Evolutionary conservation across 129 eudicot genomes (phyloP).

Genomic region (Artemisia tridentata): DNA sequence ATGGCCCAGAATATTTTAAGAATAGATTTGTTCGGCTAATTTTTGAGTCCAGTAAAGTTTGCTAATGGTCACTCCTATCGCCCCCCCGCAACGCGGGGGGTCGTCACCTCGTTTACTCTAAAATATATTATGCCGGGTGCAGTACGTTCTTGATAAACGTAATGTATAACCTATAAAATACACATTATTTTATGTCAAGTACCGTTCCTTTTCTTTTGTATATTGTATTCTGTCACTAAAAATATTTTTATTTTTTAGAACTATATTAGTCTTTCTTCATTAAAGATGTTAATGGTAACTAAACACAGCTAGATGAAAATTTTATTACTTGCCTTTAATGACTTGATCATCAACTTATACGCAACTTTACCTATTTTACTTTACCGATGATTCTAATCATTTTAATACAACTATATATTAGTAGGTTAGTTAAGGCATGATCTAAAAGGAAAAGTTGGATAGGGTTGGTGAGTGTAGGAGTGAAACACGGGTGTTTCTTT

Average conservation of each 20-base stretch:
- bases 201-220: neutral
- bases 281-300: neutral
- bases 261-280: neutral
- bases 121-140: conserved; percentile 13
- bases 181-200: neutral
- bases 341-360: neutral
- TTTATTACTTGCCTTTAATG: neutral
- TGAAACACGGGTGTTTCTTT: neutral
- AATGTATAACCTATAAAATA: neutral
- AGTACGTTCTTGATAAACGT: conserved; percentile 18
- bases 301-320: neutral
- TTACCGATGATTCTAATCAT: neutral
- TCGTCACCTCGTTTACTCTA: no score
- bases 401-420: neutral
- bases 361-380: neutral
- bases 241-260: no score
- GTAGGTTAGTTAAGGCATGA: conserved; percentile 1
- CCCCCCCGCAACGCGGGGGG: no score
- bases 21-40: no score
- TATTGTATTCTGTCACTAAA: neutral
- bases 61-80: no score
- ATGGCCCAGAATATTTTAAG: no score
- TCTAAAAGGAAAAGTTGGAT: neutral
- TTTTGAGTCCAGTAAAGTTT: no score
- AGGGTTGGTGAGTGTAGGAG: conserved; percentile 6